Conservation (phyloP, 108 stramenopile species). For the Pseudonitzschia multistriata region DNA sequence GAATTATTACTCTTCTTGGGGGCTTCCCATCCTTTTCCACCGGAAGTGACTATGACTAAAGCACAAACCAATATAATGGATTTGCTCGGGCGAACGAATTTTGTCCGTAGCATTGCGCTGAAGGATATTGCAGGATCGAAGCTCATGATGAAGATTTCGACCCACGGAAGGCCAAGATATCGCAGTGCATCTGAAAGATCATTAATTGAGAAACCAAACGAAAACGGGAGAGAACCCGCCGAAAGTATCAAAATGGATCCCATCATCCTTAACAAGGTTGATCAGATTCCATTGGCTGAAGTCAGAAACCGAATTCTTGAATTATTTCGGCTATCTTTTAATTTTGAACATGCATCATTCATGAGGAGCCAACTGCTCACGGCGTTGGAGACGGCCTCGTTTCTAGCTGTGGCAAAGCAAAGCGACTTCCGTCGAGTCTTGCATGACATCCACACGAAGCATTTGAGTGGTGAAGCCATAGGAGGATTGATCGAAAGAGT, state of each 20-base stretch:
- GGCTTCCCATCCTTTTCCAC: slow-evolving; percentile 65
- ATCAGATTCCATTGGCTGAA: slow-evolving; percentile 63
- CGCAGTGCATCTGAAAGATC: not conserved
- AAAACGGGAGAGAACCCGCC: not conserved
- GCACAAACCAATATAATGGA: slow-evolving; percentile 29
- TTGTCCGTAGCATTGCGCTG: slow-evolving; percentile 23
- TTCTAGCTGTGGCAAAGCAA: slow-evolving; percentile 68
- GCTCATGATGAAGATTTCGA: not conserved
- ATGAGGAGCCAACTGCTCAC: slow-evolving; percentile 76
- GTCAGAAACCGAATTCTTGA: slow-evolving; percentile 72
- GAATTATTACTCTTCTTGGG: slow-evolving; percentile 78
- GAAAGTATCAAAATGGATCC: slow-evolving; percentile 6
- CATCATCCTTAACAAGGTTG: slow-evolving; percentile 49
- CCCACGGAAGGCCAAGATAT: not conserved
- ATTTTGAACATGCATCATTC: slow-evolving; percentile 87
- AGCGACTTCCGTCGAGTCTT: slow-evolving; percentile 73
- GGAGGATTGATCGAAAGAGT: slow-evolving; percentile 54
- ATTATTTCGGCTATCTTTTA: slow-evolving; percentile 68
- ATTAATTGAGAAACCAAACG: not conserved
- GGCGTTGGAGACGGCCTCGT: slow-evolving; percentile 76
- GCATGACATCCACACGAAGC: slow-evolving; percentile 56
- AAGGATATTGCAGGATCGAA: slow-evolving; percentile 8
- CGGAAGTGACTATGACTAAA: slow-evolving; percentile 32
- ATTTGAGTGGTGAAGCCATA: slow-evolving; percentile 70
- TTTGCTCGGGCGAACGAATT: slow-evolving; percentile 51